These are phyloP conservation scores for Coniochaeta sp. DNA, from an alignment of 2,329 filamentous ascomycete species.

Conservation along the genomic window DNA sequence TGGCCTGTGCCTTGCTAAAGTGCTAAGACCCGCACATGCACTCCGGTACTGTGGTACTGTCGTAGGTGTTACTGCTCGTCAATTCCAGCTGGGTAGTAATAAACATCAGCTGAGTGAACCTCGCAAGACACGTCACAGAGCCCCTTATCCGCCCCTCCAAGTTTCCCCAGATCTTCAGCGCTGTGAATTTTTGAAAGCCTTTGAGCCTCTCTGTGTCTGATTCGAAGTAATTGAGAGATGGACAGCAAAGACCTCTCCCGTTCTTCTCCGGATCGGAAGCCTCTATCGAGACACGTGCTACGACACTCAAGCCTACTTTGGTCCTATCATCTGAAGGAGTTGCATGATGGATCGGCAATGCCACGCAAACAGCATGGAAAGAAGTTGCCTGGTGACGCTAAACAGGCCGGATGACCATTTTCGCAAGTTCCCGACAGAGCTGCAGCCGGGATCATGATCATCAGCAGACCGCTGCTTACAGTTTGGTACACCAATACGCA, in stretches of 20 bases:
- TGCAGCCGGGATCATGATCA: constrained; percentile 1
- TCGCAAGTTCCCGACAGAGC: neutral
- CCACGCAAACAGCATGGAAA: neutral
- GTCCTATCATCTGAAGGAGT: neutral
- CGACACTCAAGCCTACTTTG: neutral
- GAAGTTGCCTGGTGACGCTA: neutral
- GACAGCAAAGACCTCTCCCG: neutral
- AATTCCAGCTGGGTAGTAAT: neutral
- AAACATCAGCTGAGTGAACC: neutral
- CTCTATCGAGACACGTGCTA: neutral
- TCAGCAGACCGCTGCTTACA: constrained; percentile 1
- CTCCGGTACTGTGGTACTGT: too few species aligned
- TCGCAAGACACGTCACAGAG: neutral
- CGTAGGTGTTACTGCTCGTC: neutral
- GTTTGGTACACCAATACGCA: neutral
- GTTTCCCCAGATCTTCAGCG: too few species aligned
- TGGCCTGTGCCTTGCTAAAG: neutral
- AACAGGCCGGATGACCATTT: neutral
- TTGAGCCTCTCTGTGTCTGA: neutral
- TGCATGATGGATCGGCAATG: neutral
- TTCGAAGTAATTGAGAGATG: neutral
- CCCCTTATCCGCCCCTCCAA: neutral
- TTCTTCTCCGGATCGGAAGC: neutral
- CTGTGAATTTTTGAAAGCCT: neutral
- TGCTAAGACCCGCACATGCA: neutral